phyloP scores from a whole-genome alignment of 495 filamentous ascomycete species.

The Trichoderma parareesei region DNA sequence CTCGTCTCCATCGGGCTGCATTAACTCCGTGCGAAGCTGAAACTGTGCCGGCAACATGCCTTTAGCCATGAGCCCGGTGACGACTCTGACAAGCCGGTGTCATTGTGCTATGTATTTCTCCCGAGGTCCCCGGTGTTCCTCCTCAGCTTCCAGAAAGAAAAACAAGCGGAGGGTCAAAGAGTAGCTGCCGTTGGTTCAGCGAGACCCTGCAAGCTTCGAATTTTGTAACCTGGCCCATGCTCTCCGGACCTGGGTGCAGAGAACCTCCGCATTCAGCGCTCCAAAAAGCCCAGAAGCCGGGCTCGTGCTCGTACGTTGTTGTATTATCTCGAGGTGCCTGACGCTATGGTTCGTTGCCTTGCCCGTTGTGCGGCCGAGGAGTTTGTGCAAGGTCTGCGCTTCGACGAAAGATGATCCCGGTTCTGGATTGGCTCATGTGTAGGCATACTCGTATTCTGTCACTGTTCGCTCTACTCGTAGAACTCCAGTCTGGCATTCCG shows the following conservation, averaged over 20 bases:
- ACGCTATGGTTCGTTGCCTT: background rate
- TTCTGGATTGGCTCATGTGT: background rate
- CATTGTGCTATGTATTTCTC: background rate
- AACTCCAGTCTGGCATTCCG: background rate
- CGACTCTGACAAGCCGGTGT: background rate
- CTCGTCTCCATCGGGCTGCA: background rate
- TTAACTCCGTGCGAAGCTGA: background rate
- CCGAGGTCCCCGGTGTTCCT: constrained; percentile 6
- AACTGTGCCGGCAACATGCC: background rate
- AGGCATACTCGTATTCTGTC: background rate
- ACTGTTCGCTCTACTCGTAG: background rate
- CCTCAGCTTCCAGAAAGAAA: constrained; percentile 4
- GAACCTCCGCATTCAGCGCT: background rate
- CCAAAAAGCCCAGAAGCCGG: background rate
- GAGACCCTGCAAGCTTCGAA: background rate
- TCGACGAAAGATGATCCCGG: background rate
- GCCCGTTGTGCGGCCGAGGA: background rate
- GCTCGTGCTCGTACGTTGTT: background rate
- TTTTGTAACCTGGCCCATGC: background rate
- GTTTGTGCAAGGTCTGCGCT: too few species aligned
- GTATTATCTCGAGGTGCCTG: too few species aligned
- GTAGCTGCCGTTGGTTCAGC: constrained; percentile 6
- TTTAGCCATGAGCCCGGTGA: background rate
- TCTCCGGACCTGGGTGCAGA: background rate
- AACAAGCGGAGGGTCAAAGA: background rate